Conservation (phyloP, 139 green algal genomes). For the Axilococcus clingmanii region DNA sequence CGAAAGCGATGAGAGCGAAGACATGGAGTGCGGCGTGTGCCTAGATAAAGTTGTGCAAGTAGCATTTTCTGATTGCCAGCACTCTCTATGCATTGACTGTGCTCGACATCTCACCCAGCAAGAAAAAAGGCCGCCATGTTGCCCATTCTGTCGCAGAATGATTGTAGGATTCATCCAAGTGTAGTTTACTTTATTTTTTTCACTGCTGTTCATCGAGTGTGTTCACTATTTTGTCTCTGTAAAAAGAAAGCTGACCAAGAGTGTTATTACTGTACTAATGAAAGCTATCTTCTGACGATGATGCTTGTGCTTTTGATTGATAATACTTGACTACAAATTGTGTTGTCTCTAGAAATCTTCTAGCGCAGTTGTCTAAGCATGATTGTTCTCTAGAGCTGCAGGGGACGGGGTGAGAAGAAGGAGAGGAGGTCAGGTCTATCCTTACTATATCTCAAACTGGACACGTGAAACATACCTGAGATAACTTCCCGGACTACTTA, state of each 20-base stretch:
- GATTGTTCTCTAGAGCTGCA: constrained; percentile 13
- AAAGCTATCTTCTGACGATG: not conserved
- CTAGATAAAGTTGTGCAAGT: constrained; percentile 36
- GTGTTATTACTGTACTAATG: no score
- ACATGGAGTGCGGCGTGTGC: constrained; percentile 44
- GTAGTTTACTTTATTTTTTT: no score
- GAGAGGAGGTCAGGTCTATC: not conserved
- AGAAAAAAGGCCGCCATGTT: constrained; percentile 45
- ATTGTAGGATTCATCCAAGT: constrained; percentile 22
- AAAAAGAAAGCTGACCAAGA: no score
- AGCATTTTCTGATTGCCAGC: constrained; percentile 32
- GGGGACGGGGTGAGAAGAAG: not conserved
- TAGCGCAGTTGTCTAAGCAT: constrained; percentile 32
- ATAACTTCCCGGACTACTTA: constrained; percentile 19
- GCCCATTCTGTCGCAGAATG: constrained; percentile 43
- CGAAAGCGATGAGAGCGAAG: constrained; percentile 1
- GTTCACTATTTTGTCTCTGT: no score
- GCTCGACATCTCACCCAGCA: constrained; percentile 33
- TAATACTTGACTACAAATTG: constrained; percentile 36
- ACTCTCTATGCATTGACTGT: constrained; percentile 38
- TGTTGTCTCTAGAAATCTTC: constrained; percentile 31
- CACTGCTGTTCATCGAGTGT: no score
- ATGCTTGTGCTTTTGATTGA: constrained; percentile 14
- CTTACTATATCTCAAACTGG: not conserved
- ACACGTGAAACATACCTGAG: not conserved